These are phyloP conservation scores for Aspergillus unguis DNA, from an alignment of 2,329 filamentous ascomycete species.

Conservation along the genomic window DNA sequence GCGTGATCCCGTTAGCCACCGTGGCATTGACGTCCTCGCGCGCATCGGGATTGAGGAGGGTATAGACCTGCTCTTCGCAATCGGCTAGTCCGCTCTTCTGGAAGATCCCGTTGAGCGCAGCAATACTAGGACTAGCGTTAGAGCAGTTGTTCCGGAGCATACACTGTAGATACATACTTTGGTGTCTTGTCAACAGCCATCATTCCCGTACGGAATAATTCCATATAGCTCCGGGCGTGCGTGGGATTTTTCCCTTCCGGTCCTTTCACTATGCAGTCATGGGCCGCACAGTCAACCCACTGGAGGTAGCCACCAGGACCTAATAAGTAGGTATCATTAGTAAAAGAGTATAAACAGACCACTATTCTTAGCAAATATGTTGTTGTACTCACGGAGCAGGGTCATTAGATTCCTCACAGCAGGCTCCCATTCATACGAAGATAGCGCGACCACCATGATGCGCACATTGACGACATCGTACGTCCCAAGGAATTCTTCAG, in stretches of 20 bases:
- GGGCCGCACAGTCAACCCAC: background rate
- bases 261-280: background rate
- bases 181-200: background rate
- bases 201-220: background rate
- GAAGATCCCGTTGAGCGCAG: background rate
- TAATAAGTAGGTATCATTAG: background rate
- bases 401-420: background rate
- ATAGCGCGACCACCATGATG: background rate
- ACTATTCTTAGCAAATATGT: background rate
- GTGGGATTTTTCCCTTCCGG: background rate
- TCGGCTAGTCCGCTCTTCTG: background rate
- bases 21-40: background rate
- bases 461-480: background rate
- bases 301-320: background rate
- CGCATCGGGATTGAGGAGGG: background rate
- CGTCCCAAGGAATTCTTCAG: background rate
- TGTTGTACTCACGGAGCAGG: background rate
- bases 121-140: background rate
- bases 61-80: background rate
- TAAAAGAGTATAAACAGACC: background rate
- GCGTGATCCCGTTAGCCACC: background rate
- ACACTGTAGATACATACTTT: background rate
- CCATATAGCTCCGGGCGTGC: background rate
- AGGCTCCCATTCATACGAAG: background rate
- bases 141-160: background rate